Evolutionary conservation across 495 filamentous ascomycete genomes (phyloP).

Genomic region (Hyaloscypha hepaticicola): DNA sequence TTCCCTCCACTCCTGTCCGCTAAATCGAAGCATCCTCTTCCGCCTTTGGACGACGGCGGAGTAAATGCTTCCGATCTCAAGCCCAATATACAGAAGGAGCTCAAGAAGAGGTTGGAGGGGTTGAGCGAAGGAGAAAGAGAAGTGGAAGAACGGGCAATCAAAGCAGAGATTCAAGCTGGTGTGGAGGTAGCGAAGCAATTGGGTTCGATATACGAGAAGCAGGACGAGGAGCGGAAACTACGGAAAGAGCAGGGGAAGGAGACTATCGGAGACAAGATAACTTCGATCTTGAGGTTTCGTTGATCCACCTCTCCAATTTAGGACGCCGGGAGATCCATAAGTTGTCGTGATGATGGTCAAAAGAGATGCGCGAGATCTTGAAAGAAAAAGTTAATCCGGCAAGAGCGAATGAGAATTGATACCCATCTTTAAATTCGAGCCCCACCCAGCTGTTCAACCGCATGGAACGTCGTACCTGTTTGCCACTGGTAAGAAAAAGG

Average conservation of each 20-base stretch:
- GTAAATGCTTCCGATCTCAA: constrained; percentile 34
- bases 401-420: too few species aligned
- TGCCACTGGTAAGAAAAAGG: neutral
- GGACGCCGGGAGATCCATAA: neutral
- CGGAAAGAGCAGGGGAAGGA: constrained; percentile 59
- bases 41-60: constrained; percentile 10
- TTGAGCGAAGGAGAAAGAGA: constrained; percentile 62
- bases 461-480: neutral
- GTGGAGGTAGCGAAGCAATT: constrained; percentile 53
- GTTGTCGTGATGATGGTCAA: too few species aligned
- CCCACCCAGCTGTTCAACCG: neutral
- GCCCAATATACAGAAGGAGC: constrained; percentile 37
- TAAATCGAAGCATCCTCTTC: constrained; percentile 8
- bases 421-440: neutral
- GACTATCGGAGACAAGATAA: constrained; percentile 45
- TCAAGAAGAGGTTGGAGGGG: constrained; percentile 56
- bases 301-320: neutral
- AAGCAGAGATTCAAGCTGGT: constrained; percentile 58
- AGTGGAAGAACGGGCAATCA: constrained; percentile 62
- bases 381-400: too few species aligned
- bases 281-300: constrained; percentile 23
- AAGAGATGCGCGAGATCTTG: too few species aligned
- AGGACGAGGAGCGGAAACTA: constrained; percentile 55
- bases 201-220: constrained; percentile 52
- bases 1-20: constrained; percentile 42